Base-by-base conservation (phyloP, 305 asterid species). In the Petunia hybrid region DNA sequence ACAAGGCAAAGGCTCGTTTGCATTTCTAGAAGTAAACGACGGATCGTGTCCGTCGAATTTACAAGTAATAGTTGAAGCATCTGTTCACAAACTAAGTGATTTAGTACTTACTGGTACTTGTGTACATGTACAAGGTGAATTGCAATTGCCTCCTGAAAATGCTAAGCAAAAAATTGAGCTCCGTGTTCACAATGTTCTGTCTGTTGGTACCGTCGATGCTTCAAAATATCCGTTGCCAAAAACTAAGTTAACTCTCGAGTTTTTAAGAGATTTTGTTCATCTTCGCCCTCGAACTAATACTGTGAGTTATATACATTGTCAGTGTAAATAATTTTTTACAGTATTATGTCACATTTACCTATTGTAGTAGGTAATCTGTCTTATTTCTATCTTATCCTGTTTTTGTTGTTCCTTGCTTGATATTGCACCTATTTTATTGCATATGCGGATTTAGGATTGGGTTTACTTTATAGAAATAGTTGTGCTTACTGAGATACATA, bases 161-260 rank as follows among this genome's bases (percentile, higher is more conserved):
- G 89, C 90, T 14, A 92, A 88, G 88, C 95, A 95, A 85, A 92
- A 86, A 67, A 86, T 95, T 73, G 98, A 96, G 84, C 89, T 96
- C 46, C 84, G 89, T 36, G 99, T 94, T 38, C 84, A 65, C 81
- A 89, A 80, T 82, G 94, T 96, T 63, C 9, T 96, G 46, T 81
- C 87, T 63, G 95, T 93, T 38, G 99, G 99, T 14, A 78, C 90
- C 14, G 98, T 96, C 51, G 98, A 93, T 86, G 94, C 98, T 39
- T 91, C 89, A 0, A 91, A 86, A 81, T 96, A 96, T 85, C 99
- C 99, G 14, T 85, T 96, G 87, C 99, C 99, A 0, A 96, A 94
- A 83, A 86, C 95, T 5, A 96, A 83, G 77, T 81, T 94, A 78
- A 87, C 94, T 55, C 95, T 95, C 8, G 99, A 95, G 83, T 84